phyloP scores from a whole-genome alignment of 176 grass and related monocot species.

The Panicum miliaceum region DNA sequence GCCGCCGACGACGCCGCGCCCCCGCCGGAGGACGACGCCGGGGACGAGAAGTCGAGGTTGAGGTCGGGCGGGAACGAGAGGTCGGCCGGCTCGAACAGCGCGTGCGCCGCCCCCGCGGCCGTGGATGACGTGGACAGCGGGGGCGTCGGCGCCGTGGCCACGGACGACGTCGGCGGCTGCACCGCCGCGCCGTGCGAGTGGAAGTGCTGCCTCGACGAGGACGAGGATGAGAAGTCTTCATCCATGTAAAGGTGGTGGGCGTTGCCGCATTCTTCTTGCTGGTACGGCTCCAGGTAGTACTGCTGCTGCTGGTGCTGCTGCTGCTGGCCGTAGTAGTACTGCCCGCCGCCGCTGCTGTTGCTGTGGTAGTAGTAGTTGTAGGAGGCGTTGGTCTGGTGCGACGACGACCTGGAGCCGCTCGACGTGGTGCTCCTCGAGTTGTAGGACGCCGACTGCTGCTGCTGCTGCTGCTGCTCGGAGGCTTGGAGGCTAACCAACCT shows the following conservation, averaged over 20 bases:
- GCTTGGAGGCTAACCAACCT: constrained; percentile 95
- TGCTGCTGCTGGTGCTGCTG: constrained; percentile 41
- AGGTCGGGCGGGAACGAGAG: constrained; percentile 89
- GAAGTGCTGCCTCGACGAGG: constrained; percentile 88
- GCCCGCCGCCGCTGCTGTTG: constrained; percentile 43
- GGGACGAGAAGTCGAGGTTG: constrained; percentile 93
- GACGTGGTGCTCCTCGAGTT: constrained; percentile 89
- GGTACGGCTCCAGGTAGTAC: constrained; percentile 70
- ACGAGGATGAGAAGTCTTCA: constrained; percentile 99
- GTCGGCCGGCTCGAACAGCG: constrained; percentile 75
- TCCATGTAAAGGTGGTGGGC: constrained; percentile 89
- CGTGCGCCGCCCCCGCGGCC: constrained; percentile 55
- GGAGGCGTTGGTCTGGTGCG: constrained; percentile 73
- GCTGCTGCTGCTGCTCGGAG: constrained; percentile 67
- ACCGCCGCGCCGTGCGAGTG: constrained; percentile 41
- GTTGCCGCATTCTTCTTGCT: constrained; percentile 94
- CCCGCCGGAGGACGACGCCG: constrained; percentile 67
- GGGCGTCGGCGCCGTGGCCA: constrained; percentile 55
- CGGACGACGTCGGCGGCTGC: constrained; percentile 59
- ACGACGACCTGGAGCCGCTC: constrained; percentile 81
- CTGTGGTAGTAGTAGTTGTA: constrained; percentile 66
- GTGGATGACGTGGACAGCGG: constrained; percentile 70
- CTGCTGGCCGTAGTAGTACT: constrained; percentile 61
- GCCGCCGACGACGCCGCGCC: constrained; percentile 43
- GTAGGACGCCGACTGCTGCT: constrained; percentile 72